Evolutionary conservation across 2,329 filamentous ascomycete genomes (phyloP), one percentile per base, ranked within the genome.

Genomic region (Leptographium wingfieldii): DNA sequence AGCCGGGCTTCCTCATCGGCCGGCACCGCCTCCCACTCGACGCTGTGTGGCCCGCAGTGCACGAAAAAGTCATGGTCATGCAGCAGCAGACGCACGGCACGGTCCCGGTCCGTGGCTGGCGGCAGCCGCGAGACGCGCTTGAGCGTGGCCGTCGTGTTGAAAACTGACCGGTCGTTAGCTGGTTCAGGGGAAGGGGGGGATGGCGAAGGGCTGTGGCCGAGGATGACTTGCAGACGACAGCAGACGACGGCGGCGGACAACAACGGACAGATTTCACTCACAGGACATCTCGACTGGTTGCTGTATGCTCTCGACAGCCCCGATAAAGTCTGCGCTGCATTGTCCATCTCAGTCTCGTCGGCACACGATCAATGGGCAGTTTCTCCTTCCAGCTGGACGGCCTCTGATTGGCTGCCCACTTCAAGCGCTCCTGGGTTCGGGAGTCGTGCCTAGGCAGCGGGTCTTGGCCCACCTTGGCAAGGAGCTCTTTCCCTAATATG

Each of bases 11-110:
- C 68, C 6, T 68, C 63, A 3, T 67, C 64, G 5, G 61, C 60
- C 33, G 65, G 66, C 51, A 78, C 67, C 22, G 66, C 66, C 57
- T 75, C 71, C 66, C 73, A 77, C 53, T 72, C 74, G 61, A 72
- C 66, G 68, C 78, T 73, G 69, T 80, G 78, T 55, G 80, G 80
- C 63, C 81, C 75, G 69, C 77, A 80, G 51, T 70, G 63, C 54
- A 83, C 72, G 68, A 81, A 78, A 69, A 78, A 77, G 40, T 71
- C 72, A 65, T 80, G 77, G 65, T 80, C 74, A 31, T 80, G 79
- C 35, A 83, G 75, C 43, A 83, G 74, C 58, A 75, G 71, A 33
- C 72, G 68, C 38, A 81, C 65, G n/a, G 69, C 74, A 53, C 71
- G 69, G 27, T 71, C 65, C 16, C 63, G 66, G 43, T 73, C 66